These are phyloP conservation scores for Beauveria pseudobassiana DNA, from an alignment of 2,329 filamentous ascomycete species.

Conservation along the genomic window DNA sequence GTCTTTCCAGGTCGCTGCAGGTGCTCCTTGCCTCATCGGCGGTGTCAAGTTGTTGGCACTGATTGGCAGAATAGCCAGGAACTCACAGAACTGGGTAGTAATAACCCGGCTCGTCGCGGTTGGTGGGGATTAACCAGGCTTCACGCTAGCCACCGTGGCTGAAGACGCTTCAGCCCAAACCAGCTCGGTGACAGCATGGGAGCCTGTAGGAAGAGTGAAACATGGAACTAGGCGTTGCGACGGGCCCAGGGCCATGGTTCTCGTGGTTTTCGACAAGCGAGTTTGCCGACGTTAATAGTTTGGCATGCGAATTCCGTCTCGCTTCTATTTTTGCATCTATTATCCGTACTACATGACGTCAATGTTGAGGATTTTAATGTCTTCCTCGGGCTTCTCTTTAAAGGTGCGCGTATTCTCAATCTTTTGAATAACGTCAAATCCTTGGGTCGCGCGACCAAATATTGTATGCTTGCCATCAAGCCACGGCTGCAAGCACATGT, in stretches of 20 bases:
- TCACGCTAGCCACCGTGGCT: constrained; percentile 9
- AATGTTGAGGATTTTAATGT: constrained; percentile 96
- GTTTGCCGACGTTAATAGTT: constrained; percentile 5
- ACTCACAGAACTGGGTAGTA: too few relatives aligned
- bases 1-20: neutral
- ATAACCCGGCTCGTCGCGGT: constrained; percentile 1
- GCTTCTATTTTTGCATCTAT: neutral
- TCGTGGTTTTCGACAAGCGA: constrained; percentile 7
- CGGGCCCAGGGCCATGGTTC: neutral
- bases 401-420: constrained; percentile 87
- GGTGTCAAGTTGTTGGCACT: neutral
- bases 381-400: constrained; percentile 90
- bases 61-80: neutral
- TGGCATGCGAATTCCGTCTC: neutral
- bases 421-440: constrained; percentile 88
- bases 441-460: constrained; percentile 84
- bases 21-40: neutral
- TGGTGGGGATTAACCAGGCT: constrained; percentile 8
- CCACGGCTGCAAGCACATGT: constrained; percentile 56
- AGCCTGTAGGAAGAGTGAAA: constrained; percentile 6
- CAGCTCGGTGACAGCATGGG: constrained; percentile 9
- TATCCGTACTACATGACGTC: constrained; percentile 38
- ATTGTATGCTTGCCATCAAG: constrained; percentile 94
- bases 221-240: constrained; percentile 4
- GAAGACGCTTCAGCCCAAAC: too few relatives aligned